Evolutionary conservation across 2,329 filamentous ascomycete genomes (phyloP).

Genomic region (Byssothecium circinans): DNA sequence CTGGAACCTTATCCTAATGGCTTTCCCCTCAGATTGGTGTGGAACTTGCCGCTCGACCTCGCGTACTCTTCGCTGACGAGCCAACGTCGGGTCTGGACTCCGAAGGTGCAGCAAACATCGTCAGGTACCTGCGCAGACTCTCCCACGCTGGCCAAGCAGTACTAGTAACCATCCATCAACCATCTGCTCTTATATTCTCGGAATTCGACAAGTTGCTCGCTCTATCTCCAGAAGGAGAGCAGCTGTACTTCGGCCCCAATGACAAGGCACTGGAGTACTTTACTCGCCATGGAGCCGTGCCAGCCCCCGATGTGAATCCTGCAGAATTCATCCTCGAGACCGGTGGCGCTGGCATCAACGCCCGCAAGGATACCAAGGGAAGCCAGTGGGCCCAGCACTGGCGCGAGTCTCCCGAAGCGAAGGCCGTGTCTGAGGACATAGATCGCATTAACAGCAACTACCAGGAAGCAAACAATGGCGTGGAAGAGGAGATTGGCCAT

Average conservation of each 20-base stretch:
- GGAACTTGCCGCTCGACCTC: constrained; percentile 62
- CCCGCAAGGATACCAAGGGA: constrained; percentile 5
- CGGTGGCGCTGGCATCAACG: constrained; percentile 43
- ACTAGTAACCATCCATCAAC: constrained; percentile 84
- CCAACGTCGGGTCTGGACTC: constrained; percentile 72
- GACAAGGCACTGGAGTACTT: constrained; percentile 65
- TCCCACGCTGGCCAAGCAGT: constrained; percentile 78
- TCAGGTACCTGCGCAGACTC: constrained; percentile 71
- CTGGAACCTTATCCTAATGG: too few species aligned
- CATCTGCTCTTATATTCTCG: constrained; percentile 77
- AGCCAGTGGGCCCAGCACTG: constrained; percentile 49
- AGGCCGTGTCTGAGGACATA: constrained; percentile 33
- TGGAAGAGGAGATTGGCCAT: not conserved
- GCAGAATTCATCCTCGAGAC: constrained; percentile 81
- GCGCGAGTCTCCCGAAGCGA: constrained; percentile 38
- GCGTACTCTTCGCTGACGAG: constrained; percentile 73
- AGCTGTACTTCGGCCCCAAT: constrained; percentile 82
- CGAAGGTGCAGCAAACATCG: constrained; percentile 71
- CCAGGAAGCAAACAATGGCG: not conserved
- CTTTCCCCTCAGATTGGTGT: constrained; percentile 49
- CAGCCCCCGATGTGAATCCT: constrained; percentile 52
- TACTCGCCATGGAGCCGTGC: constrained; percentile 55
- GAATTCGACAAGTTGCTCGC: constrained; percentile 79
- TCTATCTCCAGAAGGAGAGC: constrained; percentile 71
- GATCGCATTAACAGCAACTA: constrained; percentile 16